Evolutionary conservation across 2,329 filamentous ascomycete genomes (phyloP), one percentile per base, ranked within the genome.

Genomic region (Macrophomina pseudophaseolina): DNA sequence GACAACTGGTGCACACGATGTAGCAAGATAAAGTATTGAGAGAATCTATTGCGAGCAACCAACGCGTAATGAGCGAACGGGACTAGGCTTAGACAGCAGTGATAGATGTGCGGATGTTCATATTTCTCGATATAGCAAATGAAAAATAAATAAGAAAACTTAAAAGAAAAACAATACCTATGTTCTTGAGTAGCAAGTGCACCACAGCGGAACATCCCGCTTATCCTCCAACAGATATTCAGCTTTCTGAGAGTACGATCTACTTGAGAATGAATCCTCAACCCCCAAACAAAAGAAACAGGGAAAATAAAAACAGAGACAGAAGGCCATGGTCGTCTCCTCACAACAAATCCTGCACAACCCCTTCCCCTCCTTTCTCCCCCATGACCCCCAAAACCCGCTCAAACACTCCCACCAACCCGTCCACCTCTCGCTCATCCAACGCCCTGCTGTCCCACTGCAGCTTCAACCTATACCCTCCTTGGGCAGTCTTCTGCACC

Each of bases 401-500:
- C 40, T 44, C 40, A 44, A 44, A 14, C 40, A 16, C 40, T 4
- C 40, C 40, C 5, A 44, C 40, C 40, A 44, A 44, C 40, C 40
- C 40, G 16, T 44, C 40, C 40, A 44, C 40, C 40, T 44, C 40
- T 6, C 40, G 7, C 40, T 44, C 40, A 4, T 14, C 40, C 40
- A 44, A 6, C 40, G 40, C 40, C 40, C 40, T 6, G 40, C 40
- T 44, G 12, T 44, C 40, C 40, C 40, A 44, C 40, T 44, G 40
- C 40, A 44, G 12, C 40, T 44, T 52, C 49, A 52, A 52, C 49
- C 49, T 32, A 8, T 52, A 32, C 28, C 49, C 49, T 5, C 30
- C 49, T 3, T 32, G 28, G 4, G 5, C 49, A 11, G 67, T 56
- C 54, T 64, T 69, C 16, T 54, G 64, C 12, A 69, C 64, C 40